Conservation (phyloP, 768 basidiomycete species). For the Lactarius deliciosus region DNA sequence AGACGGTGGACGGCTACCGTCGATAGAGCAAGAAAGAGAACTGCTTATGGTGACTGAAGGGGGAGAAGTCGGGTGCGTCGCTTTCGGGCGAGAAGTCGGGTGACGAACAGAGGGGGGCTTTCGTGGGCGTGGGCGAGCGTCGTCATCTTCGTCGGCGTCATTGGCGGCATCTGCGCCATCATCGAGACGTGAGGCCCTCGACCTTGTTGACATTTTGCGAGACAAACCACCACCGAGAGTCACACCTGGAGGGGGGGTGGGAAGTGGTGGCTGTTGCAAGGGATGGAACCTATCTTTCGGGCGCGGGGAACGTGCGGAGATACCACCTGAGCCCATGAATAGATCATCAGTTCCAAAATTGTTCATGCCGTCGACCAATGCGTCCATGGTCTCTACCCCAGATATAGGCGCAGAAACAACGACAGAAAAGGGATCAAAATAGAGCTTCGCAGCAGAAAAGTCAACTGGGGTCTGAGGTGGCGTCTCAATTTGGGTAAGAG, state of each 20-base stretch:
- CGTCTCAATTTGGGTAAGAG: slow-evolving; percentile 61
- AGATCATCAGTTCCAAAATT: slow-evolving; percentile 57
- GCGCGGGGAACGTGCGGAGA: slow-evolving; percentile 53
- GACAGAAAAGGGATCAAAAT: slow-evolving; percentile 43
- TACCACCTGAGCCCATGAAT: slow-evolving; percentile 40
- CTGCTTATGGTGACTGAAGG: slow-evolving; percentile 7
- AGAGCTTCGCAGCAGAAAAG: slow-evolving; percentile 39
- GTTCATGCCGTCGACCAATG: slow-evolving; percentile 88
- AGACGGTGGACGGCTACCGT: slow-evolving; percentile 29
- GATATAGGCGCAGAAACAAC: slow-evolving; percentile 74
- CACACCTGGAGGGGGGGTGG: slow-evolving; percentile 78
- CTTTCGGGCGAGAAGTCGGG: slow-evolving; percentile 28
- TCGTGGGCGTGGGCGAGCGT: slow-evolving; percentile 17
- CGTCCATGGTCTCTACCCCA: slow-evolving; percentile 86
- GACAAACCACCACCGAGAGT: slow-evolving; percentile 51
- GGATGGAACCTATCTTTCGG: slow-evolving; percentile 60
- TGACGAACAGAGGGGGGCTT: slow-evolving; percentile 31
- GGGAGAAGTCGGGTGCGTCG: slow-evolving; percentile 11
- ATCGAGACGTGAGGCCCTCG: slow-evolving; percentile 37
- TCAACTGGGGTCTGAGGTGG: slow-evolving; percentile 68
- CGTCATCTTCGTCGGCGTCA: slow-evolving; percentile 24
- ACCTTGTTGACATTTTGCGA: slow-evolving; percentile 35
- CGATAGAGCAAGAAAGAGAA: slow-evolving; percentile 14
- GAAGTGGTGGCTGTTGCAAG: slow-evolving; percentile 79
- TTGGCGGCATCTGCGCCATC: slow-evolving; percentile 60